A percentile compares a stretch with the other conserved stretches of the same genome.
Conservation (phyloP, 2,329 filamentous ascomycete species). For the Esteya vermicola region DNA sequence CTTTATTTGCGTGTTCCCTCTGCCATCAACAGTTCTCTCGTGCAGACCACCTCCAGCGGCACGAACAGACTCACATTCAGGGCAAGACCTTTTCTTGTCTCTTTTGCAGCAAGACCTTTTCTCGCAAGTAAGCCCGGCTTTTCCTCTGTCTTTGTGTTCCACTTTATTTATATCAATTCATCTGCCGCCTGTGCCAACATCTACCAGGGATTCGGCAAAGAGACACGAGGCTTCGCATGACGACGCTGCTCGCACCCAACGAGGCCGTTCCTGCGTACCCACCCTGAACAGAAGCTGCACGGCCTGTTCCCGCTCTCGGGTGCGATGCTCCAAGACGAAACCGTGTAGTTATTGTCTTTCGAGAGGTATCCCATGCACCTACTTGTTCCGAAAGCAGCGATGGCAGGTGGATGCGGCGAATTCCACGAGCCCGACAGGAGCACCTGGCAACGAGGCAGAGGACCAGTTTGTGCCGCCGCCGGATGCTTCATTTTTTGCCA, state of each 20-base stretch:
- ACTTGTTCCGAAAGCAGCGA: neutral
- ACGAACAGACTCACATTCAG: neutral
- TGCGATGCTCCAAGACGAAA: neutral
- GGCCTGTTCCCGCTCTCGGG: neutral
- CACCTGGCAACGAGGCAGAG: too few species aligned
- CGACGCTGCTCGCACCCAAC: neutral
- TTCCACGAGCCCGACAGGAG: too few species aligned
- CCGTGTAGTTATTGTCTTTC: neutral
- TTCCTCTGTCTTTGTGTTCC: neutral
- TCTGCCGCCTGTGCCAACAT: too few species aligned
- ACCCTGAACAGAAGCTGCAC: constrained; percentile 1
- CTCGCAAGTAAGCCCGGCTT: neutral
- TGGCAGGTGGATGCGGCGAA: too few species aligned
- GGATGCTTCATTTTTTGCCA: too few species aligned
- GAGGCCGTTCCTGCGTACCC: neutral
- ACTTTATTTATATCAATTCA: too few species aligned
- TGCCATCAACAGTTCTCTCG: neutral
- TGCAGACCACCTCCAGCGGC: neutral
- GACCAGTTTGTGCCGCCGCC: too few species aligned
- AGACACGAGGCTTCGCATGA: neutral
- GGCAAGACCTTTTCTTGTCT: neutral
- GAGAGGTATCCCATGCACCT: neutral
- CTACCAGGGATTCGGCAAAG: neutral
- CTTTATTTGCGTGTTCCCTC: neutral
- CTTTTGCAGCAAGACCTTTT: neutral